A percentile compares a stretch with the other conserved stretches of the same genome.
Evolutionary conservation across 2,329 filamentous ascomycete species (phyloP).

Genomic region (Ceratocystis ficicola): DNA sequence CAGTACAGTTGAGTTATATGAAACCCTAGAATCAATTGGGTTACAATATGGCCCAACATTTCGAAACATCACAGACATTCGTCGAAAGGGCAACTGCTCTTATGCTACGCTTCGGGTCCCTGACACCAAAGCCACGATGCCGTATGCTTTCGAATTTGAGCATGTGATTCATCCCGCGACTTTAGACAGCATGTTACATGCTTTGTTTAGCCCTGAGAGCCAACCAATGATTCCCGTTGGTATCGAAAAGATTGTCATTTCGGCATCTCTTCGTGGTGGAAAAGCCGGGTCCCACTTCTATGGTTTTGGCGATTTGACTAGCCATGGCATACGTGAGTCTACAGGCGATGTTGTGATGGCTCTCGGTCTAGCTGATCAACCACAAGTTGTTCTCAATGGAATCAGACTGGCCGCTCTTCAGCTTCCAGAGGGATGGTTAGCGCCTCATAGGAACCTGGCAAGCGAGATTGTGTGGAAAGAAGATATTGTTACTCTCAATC

Average conservation of each 20-base stretch:
- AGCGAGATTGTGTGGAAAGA: conserved; percentile 39
- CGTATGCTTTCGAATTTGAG: conserved; percentile 40
- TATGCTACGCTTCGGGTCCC: conserved; percentile 35
- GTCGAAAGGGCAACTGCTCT: conserved; percentile 28
- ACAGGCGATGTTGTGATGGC: conserved; percentile 36
- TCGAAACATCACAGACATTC: conserved; percentile 34
- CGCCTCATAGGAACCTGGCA: conserved; percentile 39
- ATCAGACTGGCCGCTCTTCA: conserved; percentile 30
- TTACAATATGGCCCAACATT: conserved; percentile 42
- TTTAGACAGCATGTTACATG: conserved; percentile 45
- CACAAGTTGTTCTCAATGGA: conserved; percentile 36
- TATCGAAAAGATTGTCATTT: conserved; percentile 37
- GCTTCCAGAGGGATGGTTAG: conserved; percentile 32
- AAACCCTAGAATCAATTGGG: conserved; percentile 38
- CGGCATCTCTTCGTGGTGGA: conserved; percentile 29
- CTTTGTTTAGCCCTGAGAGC: conserved; percentile 36
- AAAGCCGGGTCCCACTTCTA: conserved; percentile 30
- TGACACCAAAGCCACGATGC: conserved; percentile 42
- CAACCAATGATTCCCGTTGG: conserved; percentile 40
- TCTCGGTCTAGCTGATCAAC: conserved; percentile 27
- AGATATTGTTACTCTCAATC: conserved; percentile 27
- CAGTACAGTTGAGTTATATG: conserved; percentile 32
- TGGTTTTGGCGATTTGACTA: conserved; percentile 33
- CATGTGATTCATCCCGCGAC: conserved; percentile 48
- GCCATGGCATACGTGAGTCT: conserved; percentile 31